phyloP scores from a whole-genome alignment of 73 alveolate species.

The Paramecium sexaurelia region DNA sequence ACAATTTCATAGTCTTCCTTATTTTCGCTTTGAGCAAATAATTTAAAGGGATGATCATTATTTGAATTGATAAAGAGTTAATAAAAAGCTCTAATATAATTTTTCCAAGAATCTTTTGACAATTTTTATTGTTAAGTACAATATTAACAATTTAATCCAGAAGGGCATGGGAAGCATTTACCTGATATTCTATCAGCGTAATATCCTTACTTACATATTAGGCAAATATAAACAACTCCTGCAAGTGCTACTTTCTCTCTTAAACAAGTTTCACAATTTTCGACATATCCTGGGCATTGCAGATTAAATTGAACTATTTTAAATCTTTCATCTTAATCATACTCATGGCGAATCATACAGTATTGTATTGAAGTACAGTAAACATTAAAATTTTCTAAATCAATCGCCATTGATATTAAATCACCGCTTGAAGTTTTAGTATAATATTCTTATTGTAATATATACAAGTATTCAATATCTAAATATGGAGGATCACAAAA shows the following conservation, averaged over 20 bases:
- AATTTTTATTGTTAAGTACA: background rate
- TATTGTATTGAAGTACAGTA: background rate
- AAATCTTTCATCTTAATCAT: background rate
- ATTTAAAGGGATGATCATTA: background rate
- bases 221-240: background rate
- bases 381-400: background rate
- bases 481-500: background rate
- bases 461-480: background rate
- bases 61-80: background rate
- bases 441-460: background rate
- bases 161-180: background rate
- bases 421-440: background rate
- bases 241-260: background rate
- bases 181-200: background rate
- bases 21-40: background rate
- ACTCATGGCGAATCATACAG: background rate
- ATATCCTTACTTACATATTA: background rate
- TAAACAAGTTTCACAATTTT: background rate
- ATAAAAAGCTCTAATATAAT: background rate
- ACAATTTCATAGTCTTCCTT: background rate
- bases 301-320: background rate
- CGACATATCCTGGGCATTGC: background rate
- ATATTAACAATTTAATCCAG: background rate
- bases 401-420: background rate
- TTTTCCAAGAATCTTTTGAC: background rate